These are phyloP conservation scores for Apostasia ramifera DNA, from an alignment of 106 monocot species.

Conservation along the genomic window DNA sequence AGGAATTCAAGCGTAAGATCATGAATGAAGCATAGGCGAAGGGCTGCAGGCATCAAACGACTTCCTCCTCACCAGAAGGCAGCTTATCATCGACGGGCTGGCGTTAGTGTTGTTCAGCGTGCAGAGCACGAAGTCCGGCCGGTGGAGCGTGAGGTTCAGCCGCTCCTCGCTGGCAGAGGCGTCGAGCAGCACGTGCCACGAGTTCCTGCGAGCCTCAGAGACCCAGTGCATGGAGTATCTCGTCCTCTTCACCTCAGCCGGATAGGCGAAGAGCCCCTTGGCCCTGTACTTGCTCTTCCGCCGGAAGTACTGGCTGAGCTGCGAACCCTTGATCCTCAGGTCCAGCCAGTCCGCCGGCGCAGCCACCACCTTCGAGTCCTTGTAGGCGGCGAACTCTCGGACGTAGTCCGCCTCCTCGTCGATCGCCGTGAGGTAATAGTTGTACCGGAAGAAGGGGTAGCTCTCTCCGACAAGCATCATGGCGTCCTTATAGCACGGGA, in stretches of 20 bases:
- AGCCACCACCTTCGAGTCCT: constrained; percentile 44
- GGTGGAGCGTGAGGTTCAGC: constrained; percentile 39
- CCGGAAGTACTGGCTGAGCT: constrained; percentile 64
- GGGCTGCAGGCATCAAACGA: constrained; percentile 29
- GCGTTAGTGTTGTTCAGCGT: constrained; percentile 32
- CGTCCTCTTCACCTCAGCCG: constrained; percentile 27
- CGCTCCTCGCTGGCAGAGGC: constrained; percentile 34
- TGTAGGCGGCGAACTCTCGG: constrained; percentile 54
- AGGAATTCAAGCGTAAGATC: too few species aligned
- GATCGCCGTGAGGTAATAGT: constrained; percentile 45
- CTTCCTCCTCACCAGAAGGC: constrained; percentile 44
- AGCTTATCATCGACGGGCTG: constrained; percentile 34
- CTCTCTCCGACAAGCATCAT: constrained; percentile 71
- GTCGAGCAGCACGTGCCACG: constrained; percentile 62
- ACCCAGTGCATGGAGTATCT: constrained; percentile 63
- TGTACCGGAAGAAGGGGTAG: constrained; percentile 56
- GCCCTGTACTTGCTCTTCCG: constrained; percentile 59
- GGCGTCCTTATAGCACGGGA: constrained; percentile 30
- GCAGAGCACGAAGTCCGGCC: constrained; percentile 54
- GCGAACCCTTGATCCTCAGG: constrained; percentile 61
- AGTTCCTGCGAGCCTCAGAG: constrained; percentile 59
- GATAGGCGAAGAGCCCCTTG: constrained; percentile 56
- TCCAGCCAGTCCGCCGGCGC: constrained; percentile 64
- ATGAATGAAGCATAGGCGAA: too few species aligned
- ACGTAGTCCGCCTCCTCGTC: constrained; percentile 34